Base-by-base conservation (phyloP, 176 grass and related monocot species). In the Rhipidocladum racemiflorum region DNA sequence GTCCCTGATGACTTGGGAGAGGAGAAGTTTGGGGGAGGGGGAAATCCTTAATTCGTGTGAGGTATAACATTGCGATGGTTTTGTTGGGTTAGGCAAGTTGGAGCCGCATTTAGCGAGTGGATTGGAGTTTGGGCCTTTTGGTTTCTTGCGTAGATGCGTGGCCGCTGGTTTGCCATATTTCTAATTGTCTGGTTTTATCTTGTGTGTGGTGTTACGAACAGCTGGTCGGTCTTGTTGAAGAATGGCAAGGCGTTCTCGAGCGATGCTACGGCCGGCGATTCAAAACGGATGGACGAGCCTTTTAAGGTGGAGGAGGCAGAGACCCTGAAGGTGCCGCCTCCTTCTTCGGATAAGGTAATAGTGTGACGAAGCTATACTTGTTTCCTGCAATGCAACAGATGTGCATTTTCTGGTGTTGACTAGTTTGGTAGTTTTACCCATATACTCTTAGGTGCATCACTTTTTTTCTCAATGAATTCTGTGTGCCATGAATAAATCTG, bases 231-330 rank as follows among this genome's bases (percentile, higher is more conserved):
- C 38, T 28, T 92, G 56, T 66, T 89, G 71, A 88, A 78, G 48
- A 88, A 87, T 70, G 84, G 59, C 16, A 91, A 78, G 83, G 76
- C 76, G 30, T 89, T 91, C 72, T 91, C 78, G 18, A 91, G 74
- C 20, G 86, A 87, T 40, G 83, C 21, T 34, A 80, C 80, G 8
- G 69, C 78, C 14, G 76, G 42, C 34, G 86, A 68, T 49, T 35
- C 77, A 10, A 88, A 76, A 67, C 75, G 42, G 14, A 63, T 89
- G 3, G 88, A 92, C n/a, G 88, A 94, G 34, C 88, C 90, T n/a
- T 91, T 91, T 34, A 91, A 93, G 70, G 90, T 97, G 63, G 88
- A 92, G 74, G 92, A 97, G 85, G 90, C 92, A 30, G 88, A 94
- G 54, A 90, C 90, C 1, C 62, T 92, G 30, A 92, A 88, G 82